Conservation (phyloP, 2,329 filamentous ascomycete genomes). For the Helminthosporium solani region DNA sequence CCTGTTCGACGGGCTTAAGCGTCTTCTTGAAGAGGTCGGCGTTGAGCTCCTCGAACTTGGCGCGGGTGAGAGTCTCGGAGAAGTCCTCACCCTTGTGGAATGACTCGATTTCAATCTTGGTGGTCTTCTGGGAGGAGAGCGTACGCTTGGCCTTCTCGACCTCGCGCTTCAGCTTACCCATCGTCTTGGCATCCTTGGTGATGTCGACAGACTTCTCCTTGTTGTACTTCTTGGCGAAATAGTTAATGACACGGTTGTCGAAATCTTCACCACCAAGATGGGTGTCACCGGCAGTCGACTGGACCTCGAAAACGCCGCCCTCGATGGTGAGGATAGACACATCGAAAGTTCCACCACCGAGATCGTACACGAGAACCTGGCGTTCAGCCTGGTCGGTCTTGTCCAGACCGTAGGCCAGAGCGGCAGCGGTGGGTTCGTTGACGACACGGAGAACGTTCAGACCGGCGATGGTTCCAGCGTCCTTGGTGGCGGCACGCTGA, state of each 20-base stretch:
- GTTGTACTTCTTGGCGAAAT: slow-evolving; percentile 97
- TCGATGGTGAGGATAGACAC: slow-evolving; percentile 78
- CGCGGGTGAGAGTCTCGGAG: slow-evolving; percentile 95
- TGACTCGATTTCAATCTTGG: slow-evolving; percentile 92
- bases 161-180: slow-evolving; percentile 99
- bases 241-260: slow-evolving; percentile 94
- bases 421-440: slow-evolving; percentile 94
- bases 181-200: slow-evolving; percentile 92
- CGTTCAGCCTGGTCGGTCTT: slow-evolving; percentile 44
- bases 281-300: slow-evolving; percentile 94
- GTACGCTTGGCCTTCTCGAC: slow-evolving; percentile 99
- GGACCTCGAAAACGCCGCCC: slow-evolving; percentile 88
- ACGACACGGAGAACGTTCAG: slow-evolving; percentile 95
- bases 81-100: slow-evolving; percentile 98
- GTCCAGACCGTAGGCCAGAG: slow-evolving; percentile 83
- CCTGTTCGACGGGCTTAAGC: slow-evolving; percentile 96
- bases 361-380: slow-evolving; percentile 46
- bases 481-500: slow-evolving; percentile 95
- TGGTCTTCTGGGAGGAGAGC: slow-evolving; percentile 87
- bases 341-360: slow-evolving; percentile 47
- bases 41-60: slow-evolving; percentile 99
- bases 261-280: slow-evolving; percentile 99
- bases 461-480: slow-evolving; percentile 87
- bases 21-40: slow-evolving; percentile 99
- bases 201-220: slow-evolving; percentile 95